Conservation (phyloP, 805 yeast genomes). For the Yamadazyma sp. region DNA sequence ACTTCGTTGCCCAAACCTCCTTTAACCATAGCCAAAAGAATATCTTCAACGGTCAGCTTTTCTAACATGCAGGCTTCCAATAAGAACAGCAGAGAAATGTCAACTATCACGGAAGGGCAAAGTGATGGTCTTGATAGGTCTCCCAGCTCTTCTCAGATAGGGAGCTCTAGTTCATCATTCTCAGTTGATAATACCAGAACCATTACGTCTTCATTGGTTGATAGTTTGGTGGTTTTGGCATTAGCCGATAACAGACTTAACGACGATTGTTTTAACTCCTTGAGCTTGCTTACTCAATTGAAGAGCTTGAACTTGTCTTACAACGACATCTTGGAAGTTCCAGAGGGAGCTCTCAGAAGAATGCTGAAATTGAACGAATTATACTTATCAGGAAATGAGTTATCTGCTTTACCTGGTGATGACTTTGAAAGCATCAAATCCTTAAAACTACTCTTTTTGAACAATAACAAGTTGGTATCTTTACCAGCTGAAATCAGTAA, state of each 20-base stretch:
- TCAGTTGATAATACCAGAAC: slow-evolving; percentile 40
- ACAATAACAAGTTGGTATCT: slow-evolving; percentile 81
- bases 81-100: slow-evolving; percentile 2
- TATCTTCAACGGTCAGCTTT: slow-evolving; percentile 31
- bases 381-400: slow-evolving; percentile 78
- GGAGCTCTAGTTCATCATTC: slow-evolving; percentile 2
- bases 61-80: slow-evolving; percentile 4
- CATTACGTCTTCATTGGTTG: slow-evolving; percentile 36
- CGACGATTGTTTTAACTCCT: slow-evolving; percentile 71
- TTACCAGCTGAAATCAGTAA: slow-evolving; percentile 86
- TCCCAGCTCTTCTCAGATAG: background rate
- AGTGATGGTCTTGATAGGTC: background rate
- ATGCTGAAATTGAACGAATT: slow-evolving; percentile 59
- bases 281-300: slow-evolving; percentile 59
- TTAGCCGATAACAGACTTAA: slow-evolving; percentile 81
- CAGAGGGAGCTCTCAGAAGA: slow-evolving; percentile 64
- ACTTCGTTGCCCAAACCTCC: slow-evolving; percentile 59
- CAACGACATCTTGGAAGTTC: slow-evolving; percentile 80
- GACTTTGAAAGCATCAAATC: slow-evolving; percentile 64
- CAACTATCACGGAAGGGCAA: slow-evolving; percentile 5
- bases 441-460: slow-evolving; percentile 64
- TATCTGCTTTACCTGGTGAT: slow-evolving; percentile 81
- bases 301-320: slow-evolving; percentile 73
- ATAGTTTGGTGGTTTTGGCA: slow-evolving; percentile 55
- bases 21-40: slow-evolving; percentile 29